A percentile compares a stretch with the other conserved stretches of the same genome.
Evolutionary conservation across 345 rosid genomes (phyloP).

Genomic region (Crucihimalaya himalaica): DNA sequence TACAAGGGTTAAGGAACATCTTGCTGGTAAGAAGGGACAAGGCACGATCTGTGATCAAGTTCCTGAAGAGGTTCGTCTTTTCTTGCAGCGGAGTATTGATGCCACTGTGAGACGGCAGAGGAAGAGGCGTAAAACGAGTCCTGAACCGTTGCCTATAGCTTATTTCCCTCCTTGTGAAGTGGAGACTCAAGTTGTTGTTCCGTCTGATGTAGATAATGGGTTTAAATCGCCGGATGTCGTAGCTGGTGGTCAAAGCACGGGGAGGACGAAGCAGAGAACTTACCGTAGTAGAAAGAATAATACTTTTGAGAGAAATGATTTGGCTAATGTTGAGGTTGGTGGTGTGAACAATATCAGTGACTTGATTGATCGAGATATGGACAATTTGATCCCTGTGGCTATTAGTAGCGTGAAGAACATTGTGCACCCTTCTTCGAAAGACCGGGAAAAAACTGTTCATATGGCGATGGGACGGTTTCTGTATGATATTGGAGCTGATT

Average conservation of each 20-base stretch:
- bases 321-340: slow-evolving; percentile 38
- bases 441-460: slow-evolving; percentile 44
- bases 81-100: slow-evolving; percentile 70
- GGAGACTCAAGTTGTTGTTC: slow-evolving; percentile 36
- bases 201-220: slow-evolving; percentile 44
- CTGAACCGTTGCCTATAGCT: slow-evolving; percentile 50
- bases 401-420: slow-evolving; percentile 43
- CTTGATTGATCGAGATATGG: slow-evolving; percentile 39
- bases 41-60: slow-evolving; percentile 75
- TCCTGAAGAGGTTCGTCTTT: slow-evolving; percentile 59
- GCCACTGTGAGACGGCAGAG: slow-evolving; percentile 68
- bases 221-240: slow-evolving; percentile 30
- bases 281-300: slow-evolving; percentile 42
- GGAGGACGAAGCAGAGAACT: slow-evolving; percentile 44
- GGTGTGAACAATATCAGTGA: slow-evolving; percentile 27
- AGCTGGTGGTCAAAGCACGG: slow-evolving; percentile 31
- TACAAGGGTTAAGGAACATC: slow-evolving; percentile 92
- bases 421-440: slow-evolving; percentile 38
- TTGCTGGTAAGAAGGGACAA: slow-evolving; percentile 87
- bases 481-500: slow-evolving; percentile 74
- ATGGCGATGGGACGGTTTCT: slow-evolving; percentile 69
- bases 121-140: slow-evolving; percentile 62
- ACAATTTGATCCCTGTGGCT: slow-evolving; percentile 43
- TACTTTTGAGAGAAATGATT: slow-evolving; percentile 55
- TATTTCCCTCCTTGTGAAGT: slow-evolving; percentile 46